Base-by-base conservation (phyloP, 2,329 filamentous ascomycete species). In the Epichloe typhina region DNA sequence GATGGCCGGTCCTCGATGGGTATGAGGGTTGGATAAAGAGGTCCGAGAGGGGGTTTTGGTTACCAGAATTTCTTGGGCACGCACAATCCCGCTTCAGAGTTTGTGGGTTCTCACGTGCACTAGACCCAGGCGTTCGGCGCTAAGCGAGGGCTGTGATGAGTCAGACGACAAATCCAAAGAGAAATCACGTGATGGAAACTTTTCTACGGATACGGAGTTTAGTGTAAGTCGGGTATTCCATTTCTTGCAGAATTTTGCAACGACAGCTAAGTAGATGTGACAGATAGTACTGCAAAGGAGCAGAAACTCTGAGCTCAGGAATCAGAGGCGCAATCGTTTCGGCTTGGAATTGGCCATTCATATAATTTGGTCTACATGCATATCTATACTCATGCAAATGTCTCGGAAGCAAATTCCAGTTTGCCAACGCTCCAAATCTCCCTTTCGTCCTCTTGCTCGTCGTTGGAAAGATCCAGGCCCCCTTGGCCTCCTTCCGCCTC, bases 381-480 rank as follows among this genome's bases (percentile, higher is more conserved):
- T n/a, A 7, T 36, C 11, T 46, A 21, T 12, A 13, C 9, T 54
- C 70, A 70, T 44, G 67, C 65, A 62, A 76, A 76, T 6, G 71
- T 65, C 52, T 88, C 86, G 8, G 79, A 84, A 45, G 71, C 72
- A 12, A 90, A 70, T 64, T 97, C 91, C 47, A 95, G 82, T 68
- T 85, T 90, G 5, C 93, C 93, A 47, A 98, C 85, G 64, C 87
- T 93, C 90, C 89, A 95, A 55, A 98, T 83, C 72, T 98, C 93
- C 67, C 81, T 84, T 72, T 96, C 88, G 69, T 98, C 93, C 63
- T 98, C 93, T 35, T 82, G 72, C 71, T 98, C 93, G 66, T 98
- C 93, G 62, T 87, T 89, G 36, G 84, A 86, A 60, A 98, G 66
- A 0, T 90, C 90, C 47, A 97, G 64, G 0, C 89, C 88, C 45